Percentiles rank a stretch among this genome's conserved stretches.
These are phyloP conservation scores for Fragaria vesca DNA, from an alignment of 306 rosid species.

Conservation along the genomic window DNA sequence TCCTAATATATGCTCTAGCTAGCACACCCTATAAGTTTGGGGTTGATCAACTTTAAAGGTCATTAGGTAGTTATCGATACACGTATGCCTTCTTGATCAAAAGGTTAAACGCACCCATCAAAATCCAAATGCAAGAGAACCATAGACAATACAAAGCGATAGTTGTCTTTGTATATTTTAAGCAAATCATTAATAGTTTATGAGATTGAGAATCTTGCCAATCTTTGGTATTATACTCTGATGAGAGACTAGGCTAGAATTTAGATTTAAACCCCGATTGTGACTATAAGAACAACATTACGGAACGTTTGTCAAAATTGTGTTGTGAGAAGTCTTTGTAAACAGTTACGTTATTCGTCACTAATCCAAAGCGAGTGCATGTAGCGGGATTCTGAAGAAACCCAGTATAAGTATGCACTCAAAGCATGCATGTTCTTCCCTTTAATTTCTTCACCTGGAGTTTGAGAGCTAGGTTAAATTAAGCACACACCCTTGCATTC, in stretches of 20 bases:
- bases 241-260: not conserved
- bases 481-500: not conserved
- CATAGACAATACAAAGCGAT: slow-evolving; percentile 11
- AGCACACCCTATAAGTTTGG: slow-evolving; percentile 16
- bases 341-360: not conserved
- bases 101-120: slow-evolving; percentile 14
- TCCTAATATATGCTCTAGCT: slow-evolving; percentile 25
- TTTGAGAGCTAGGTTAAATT: not conserved
- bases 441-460: not conserved
- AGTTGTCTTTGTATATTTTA: slow-evolving; percentile 8
- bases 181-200: not conserved
- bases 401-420: not conserved
- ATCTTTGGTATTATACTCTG: not conserved
- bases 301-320: not conserved
- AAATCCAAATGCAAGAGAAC: slow-evolving; percentile 12
- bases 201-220: slow-evolving; percentile 13
- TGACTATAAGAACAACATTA: not conserved
- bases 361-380: not conserved
- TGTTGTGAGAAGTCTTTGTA: not conserved
- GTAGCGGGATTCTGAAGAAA: not conserved
- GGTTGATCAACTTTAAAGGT: slow-evolving; percentile 8
- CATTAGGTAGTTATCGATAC: slow-evolving; percentile 13
- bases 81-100: slow-evolving; percentile 26
- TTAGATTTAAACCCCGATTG: not conserved
- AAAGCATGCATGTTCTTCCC: not conserved